A percentile compares a stretch with the other conserved stretches of the same genome.
Conservation (phyloP, 139 green algal genomes). For the Volvox africanus region DNA sequence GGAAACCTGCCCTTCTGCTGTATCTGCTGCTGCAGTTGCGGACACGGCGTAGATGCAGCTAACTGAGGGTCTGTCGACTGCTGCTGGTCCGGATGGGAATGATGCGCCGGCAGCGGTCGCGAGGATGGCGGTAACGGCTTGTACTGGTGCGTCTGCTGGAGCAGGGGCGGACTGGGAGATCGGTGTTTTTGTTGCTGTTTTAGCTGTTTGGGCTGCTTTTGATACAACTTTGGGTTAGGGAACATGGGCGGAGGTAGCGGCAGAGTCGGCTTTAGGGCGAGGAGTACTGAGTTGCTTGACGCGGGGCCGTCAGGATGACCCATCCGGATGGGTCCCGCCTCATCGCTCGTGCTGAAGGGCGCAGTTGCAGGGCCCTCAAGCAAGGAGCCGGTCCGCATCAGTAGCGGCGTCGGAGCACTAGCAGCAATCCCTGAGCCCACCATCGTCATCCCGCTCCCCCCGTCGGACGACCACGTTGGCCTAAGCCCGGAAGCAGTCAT, state of each 20-base stretch:
- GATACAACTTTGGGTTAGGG: background rate
- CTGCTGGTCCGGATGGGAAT: background rate
- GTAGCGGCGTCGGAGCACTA: background rate
- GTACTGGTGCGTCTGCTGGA: background rate
- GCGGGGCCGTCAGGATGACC: background rate
- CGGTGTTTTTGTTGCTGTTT: conserved; percentile 2
- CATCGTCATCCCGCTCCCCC: background rate
- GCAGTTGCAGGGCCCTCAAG: background rate
- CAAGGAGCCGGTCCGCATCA: background rate
- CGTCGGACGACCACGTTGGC: background rate
- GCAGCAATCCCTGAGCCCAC: background rate
- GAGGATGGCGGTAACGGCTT: background rate
- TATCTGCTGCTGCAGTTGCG: background rate
- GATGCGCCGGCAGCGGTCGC: background rate
- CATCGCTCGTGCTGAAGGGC: background rate
- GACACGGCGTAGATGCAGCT: background rate
- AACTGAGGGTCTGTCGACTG: background rate
- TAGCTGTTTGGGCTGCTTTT: background rate
- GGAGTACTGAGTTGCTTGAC: too few relatives aligned
- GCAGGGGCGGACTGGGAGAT: background rate
- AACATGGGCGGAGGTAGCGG: background rate
- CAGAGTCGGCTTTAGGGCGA: background rate
- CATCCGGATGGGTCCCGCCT: background rate
- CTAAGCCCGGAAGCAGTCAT: background rate
- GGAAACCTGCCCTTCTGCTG: background rate